A percentile compares a stretch with the other conserved stretches of the same genome.
These are phyloP conservation scores for Acacia concinna DNA, from an alignment of 331 rosid genomes.

Conservation along the genomic window DNA sequence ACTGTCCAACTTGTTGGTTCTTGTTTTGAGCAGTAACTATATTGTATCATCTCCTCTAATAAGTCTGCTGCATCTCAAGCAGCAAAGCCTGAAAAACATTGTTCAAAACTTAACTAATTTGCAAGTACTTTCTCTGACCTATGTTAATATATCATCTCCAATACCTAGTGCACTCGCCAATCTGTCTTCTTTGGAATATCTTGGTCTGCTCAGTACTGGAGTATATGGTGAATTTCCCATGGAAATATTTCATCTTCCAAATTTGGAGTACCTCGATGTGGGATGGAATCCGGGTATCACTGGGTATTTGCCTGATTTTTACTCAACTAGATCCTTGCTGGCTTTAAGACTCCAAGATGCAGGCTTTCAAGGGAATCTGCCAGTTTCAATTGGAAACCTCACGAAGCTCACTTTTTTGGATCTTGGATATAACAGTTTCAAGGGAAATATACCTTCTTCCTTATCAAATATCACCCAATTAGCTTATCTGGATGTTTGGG, in stretches of 20 bases:
- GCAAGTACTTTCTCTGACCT: neutral
- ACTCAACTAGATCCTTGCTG: neutral
- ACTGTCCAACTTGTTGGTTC: neutral
- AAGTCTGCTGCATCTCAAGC: neutral
- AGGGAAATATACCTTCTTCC: neutral
- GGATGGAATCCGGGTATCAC: neutral
- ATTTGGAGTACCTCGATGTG: neutral
- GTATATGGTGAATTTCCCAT: neutral
- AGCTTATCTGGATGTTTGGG: neutral
- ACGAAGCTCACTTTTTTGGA: neutral
- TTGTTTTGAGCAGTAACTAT: neutral
- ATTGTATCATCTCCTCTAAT: neutral
- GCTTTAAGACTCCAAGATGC: neutral
- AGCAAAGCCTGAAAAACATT: neutral
- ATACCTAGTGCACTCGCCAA: neutral
- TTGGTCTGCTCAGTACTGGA: neutral
- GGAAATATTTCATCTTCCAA: neutral
- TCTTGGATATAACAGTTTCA: neutral
- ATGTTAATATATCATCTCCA: neutral
- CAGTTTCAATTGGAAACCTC: neutral
- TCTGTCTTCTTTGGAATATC: neutral
- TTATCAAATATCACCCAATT: neutral
- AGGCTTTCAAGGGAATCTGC: neutral
- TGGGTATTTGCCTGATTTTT: neutral
- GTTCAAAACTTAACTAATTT: neutral